Percentiles rank a stretch among this genome's conserved stretches.
Conservation (phyloP, 805 yeast species). For the Ogataea corticis region DNA sequence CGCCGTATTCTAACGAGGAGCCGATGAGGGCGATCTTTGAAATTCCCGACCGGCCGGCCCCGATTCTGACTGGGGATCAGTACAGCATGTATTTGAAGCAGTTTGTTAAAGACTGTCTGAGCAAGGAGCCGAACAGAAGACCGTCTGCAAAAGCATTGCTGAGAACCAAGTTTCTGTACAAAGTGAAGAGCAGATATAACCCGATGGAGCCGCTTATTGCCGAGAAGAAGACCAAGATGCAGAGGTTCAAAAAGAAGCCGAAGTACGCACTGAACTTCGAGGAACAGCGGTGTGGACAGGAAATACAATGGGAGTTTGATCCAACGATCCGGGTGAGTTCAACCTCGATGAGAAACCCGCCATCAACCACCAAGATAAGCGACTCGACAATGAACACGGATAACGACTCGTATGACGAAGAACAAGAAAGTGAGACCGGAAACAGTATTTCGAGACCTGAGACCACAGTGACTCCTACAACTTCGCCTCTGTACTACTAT, state of each 20-base stretch:
- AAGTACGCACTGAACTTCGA: conserved; percentile 36
- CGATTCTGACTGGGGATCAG: conserved; percentile 46
- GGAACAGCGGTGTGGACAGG: conserved; percentile 26
- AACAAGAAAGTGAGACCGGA: conserved; percentile 12
- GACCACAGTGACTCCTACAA: conserved; percentile 19
- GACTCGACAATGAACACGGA: conserved; percentile 6
- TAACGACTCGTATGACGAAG: conserved; percentile 13
- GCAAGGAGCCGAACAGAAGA: conserved; percentile 63
- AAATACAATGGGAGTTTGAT: conserved; percentile 28
- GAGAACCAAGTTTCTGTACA: conserved; percentile 51
- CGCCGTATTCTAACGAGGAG: conserved; percentile 72
- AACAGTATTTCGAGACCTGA: conserved; percentile 17
- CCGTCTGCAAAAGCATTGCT: conserved; percentile 62
- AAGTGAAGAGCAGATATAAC: conserved; percentile 30
- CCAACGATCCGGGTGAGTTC: conserved; percentile 11
- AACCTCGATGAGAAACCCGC: conserved; percentile 1
- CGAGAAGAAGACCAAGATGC: conserved; percentile 40
- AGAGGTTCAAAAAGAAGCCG: conserved; percentile 38
- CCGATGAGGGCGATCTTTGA: conserved; percentile 76
- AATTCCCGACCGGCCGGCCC: conserved; percentile 68
- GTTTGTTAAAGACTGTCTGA: conserved; percentile 65
- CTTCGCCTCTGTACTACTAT: conserved; percentile 20
- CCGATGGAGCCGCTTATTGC: conserved; percentile 29
- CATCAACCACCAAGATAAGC: background rate
- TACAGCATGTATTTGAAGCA: conserved; percentile 46